Base-by-base conservation (phyloP, 805 yeast species). In the Yarrowia sp. region DNA sequence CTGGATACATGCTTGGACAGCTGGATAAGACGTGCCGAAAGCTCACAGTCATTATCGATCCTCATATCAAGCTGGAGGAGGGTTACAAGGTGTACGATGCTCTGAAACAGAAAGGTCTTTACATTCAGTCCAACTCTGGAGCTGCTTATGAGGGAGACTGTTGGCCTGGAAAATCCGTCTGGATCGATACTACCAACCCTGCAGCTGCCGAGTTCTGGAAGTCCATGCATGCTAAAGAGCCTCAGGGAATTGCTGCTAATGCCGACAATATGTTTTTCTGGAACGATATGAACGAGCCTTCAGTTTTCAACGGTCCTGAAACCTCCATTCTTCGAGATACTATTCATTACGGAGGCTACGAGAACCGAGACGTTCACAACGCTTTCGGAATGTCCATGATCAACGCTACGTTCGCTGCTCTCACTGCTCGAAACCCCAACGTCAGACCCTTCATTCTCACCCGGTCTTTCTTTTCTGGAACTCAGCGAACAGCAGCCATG, bases 241-340 rank as follows among this genome's bases (percentile, higher is more conserved):
- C 47, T 18, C 48, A 57, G 28, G 41, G 41, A 3, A 79, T 81
- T 66, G 86, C 86, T 8, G 73, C 79, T 4, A 71, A 75, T 1
- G 82, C 88, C 9, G 78, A 82, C 13, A 95, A 95, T 72, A 75
- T 91, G 53, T 87, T 87, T 71, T 78, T 95, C 17, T 95, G 99
- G 99, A 95, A 93, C 75, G 99, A 95, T 74, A 95, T 95, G 99
- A 90, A 89, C 76, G 99, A 95, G 76, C 98, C 98, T 0, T 90
- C 98, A 0, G 88, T 95, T 5, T 95, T 95, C 74, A 84, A 87
- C 69, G 99, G 98, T 1, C 96, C 98, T 0, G 99, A 95, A 74
- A 91, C 97, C 0, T 79, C 96, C 0, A 86, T 95, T 18, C 96
- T 96, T 38, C 88, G 88, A 70, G 96, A 92, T 74, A 76, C 83